Evolutionary conservation across 352 stramenopile genomes (phyloP), one percentile per base, ranked within the genome.

Genomic region (Phytopythium vexans): DNA sequence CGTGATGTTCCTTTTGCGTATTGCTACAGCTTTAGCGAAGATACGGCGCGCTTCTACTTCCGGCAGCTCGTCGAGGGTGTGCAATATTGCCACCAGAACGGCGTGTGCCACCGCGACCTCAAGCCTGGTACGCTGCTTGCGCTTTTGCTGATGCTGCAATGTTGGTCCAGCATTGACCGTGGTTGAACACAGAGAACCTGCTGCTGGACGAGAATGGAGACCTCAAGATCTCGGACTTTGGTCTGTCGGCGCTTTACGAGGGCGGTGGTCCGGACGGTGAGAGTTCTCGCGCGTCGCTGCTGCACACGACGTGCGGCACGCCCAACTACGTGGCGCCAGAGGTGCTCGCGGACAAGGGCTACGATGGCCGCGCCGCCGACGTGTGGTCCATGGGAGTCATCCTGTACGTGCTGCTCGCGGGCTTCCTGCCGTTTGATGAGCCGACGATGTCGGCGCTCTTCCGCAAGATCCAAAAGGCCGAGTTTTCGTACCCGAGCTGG

Each of bases 211-310:
- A 96, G 48, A 87, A 98, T 72, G 85, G 89, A 68, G 98, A 98
- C 60, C 72, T 99, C 12, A 99, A 99, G 74, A 99, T 99, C 70
- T 98, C 93, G 43, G 97, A 99, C 74, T 99, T 99, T 85, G 97
- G 97, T 43, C 79, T 99, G 8, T 99, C 92, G 16, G 92, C 96
- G 15, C 66, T 97, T 35, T 95, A 96, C 64, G 85, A 96, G 52
- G 92, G 86, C n/a, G 72, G 71, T 12, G 79, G 78, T 27, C 67
- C 73, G 7, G 82, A 94, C 33, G 88, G 84, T 14, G 89, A 97
- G 58, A 94, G 65, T 63, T 93, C 91, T 46, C 73, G 88, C 40
- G 83, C 88, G 16, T 92, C 91, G 40, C 80, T 98, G 47, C 76
- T 98, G 48, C 89, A 98, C 75, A 98, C 94, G 59, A 98, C 92